phyloP scores from a whole-genome alignment of 805 yeast genomes.

The Metschnikowia dekortorum region DNA sequence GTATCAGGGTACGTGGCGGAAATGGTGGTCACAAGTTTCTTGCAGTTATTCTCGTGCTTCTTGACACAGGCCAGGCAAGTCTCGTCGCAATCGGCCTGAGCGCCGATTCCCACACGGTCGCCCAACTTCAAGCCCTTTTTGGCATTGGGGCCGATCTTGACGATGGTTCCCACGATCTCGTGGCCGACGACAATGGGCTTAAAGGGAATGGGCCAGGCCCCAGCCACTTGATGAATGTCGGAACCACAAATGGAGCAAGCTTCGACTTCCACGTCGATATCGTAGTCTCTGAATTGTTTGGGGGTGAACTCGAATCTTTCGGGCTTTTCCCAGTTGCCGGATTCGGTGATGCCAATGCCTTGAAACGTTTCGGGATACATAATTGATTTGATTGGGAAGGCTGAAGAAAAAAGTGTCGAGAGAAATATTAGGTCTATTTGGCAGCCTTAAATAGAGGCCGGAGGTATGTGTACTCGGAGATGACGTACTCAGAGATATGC shows the following conservation, averaged over 20 bases:
- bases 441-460: no score
- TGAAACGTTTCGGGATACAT: slow-evolving; percentile 10
- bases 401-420: no score
- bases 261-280: neutral
- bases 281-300: neutral
- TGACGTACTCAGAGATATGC: no score
- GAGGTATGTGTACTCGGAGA: no score
- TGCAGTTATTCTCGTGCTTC: slow-evolving; percentile 8
- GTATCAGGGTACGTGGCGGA: slow-evolving; percentile 5
- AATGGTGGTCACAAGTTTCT: slow-evolving; percentile 6
- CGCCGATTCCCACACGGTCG: slow-evolving; percentile 77
- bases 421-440: no score
- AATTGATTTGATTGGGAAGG: no score
- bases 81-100: slow-evolving; percentile 33
- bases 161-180: slow-evolving; percentile 17
- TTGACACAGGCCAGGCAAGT: slow-evolving; percentile 5
- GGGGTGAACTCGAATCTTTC: neutral
- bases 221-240: slow-evolving; percentile 48
- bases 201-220: slow-evolving; percentile 42
- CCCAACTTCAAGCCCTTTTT: slow-evolving; percentile 46
- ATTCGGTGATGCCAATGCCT: slow-evolving; percentile 7
- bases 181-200: slow-evolving; percentile 20
- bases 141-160: neutral
- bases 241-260: slow-evolving; percentile 44
- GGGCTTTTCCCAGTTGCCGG: slow-evolving; percentile 8